Evolutionary conservation across 106 monocot species (phyloP), one percentile per base, ranked within the genome.

Genomic region (Acorus calamus): DNA sequence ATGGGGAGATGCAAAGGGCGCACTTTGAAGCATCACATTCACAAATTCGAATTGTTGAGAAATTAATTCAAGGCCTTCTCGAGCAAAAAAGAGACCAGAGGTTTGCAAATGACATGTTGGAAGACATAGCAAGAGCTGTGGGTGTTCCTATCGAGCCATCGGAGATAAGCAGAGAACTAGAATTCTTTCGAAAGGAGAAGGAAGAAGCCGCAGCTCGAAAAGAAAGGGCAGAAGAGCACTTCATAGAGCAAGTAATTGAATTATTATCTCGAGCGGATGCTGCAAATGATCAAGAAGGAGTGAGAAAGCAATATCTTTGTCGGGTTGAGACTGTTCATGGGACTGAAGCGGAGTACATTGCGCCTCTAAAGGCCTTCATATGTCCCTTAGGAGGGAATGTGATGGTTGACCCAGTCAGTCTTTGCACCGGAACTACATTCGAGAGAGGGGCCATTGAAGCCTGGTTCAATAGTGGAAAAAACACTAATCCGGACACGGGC

Each of bases 351-450:
- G 58, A 8, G 3, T 10, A 4, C 52, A 71, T 71, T 64, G 5
- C 11, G 56, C 54, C 61, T 12, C 41, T 56, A n/a, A 42, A 56
- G 7, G 13, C 64, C 48, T 71, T 56, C 12, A 42, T 63, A 42
- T 71, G 71, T 12, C 71, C 71, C 49, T 56, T 71, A 56, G 46
- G 28, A 2, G 6, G 49, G 9, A 49, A 48, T 46, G 63, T 71
- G 55, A 71, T 71, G 71, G 64, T 64, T 49, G 56, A 71, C 47
- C 71, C 71, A 49, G 71, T 71, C 56, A 71, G 48, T 49, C 71
- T 71, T 64, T 62, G 53, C 46, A 71, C 61, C 47, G 71, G 71
- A 50, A 71, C 62, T 28, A 55, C 71, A 62, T 71, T 47, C 50
- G 71, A 71, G 57, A 63, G 49, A 64, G 11, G 28, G 8, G 64